Evolutionary conservation across 2,329 filamentous ascomycete genomes (phyloP).

Genomic region (Polychaeton citri): DNA sequence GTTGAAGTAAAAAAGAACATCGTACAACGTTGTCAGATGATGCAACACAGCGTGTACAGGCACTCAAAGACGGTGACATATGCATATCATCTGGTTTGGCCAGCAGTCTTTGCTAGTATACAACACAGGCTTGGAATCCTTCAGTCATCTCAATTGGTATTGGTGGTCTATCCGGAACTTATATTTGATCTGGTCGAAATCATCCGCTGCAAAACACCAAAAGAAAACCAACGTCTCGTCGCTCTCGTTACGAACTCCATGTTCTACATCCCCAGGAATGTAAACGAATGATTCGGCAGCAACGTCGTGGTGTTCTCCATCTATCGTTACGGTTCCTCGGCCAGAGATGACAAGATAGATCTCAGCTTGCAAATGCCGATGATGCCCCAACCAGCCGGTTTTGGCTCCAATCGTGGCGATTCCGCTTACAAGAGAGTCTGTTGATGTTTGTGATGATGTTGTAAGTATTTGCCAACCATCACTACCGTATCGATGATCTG

Average conservation of each 20-base stretch:
- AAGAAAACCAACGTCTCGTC: neutral
- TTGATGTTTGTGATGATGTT: slow-evolving; percentile 21
- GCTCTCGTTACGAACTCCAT: slow-evolving; percentile 18
- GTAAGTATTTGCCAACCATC: slow-evolving; percentile 30
- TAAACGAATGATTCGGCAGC: slow-evolving; percentile 24
- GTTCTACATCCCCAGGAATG: slow-evolving; percentile 31
- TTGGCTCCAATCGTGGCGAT: slow-evolving; percentile 22
- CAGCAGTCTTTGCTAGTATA: too few species aligned
- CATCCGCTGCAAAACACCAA: neutral
- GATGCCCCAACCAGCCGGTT: slow-evolving; percentile 23
- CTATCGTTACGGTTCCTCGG: slow-evolving; percentile 24
- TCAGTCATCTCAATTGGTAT: too few species aligned
- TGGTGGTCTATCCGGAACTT: too few species aligned
- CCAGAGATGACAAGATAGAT: slow-evolving; percentile 30
- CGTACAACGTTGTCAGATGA: too few species aligned
- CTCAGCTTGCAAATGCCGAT: slow-evolving; percentile 30
- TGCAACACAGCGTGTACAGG: too few species aligned
- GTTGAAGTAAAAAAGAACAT: too few species aligned
- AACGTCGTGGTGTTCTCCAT: slow-evolving; percentile 22
- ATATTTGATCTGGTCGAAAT: neutral
- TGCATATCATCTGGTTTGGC: too few species aligned
- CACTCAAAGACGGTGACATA: too few species aligned
- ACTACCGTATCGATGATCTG: slow-evolving; percentile 11
- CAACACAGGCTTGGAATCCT: too few species aligned
- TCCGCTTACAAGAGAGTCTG: slow-evolving; percentile 24